phyloP scores from a whole-genome alignment of 78 protist species.

The Cavenderia fasciculata region DNA sequence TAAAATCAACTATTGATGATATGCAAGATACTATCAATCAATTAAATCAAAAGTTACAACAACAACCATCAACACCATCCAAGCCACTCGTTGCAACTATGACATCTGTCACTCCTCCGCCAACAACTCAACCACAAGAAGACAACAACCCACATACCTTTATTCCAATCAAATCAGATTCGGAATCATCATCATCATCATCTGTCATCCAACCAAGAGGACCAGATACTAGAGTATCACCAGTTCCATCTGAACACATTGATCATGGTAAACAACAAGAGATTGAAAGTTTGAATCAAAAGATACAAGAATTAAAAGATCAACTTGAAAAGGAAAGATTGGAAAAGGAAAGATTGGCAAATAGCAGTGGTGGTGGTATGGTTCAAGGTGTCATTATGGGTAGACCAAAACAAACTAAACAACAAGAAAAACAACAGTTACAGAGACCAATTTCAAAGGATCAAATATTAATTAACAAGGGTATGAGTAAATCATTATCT shows the following conservation, averaged over 20 bases:
- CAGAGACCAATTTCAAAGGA: too few species aligned
- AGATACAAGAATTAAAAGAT: not conserved
- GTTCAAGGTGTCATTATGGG: too few species aligned
- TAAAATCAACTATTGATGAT: not conserved
- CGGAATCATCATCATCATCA: not conserved
- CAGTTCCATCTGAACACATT: not conserved
- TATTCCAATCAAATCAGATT: not conserved
- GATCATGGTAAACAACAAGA: not conserved
- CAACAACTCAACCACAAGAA: not conserved
- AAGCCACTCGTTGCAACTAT: too few species aligned
- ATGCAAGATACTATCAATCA: not conserved
- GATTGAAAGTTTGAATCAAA: not conserved
- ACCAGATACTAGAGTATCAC: not conserved
- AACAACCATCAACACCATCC: not conserved
- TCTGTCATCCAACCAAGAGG: not conserved
- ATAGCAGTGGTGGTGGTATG: too few species aligned
- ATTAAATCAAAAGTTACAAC: not conserved
- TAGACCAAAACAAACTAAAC: too few species aligned
- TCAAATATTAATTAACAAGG: too few species aligned
- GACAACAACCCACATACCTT: not conserved
- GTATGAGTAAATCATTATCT: too few species aligned
- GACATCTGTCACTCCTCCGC: too few species aligned
- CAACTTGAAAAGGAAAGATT: not conserved
- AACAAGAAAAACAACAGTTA: too few species aligned
- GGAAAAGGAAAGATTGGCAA: too few species aligned